A percentile compares a stretch with the other conserved stretches of the same genome.
Evolutionary conservation across 2,329 filamentous ascomycete species (phyloP).

Genomic region (Xylariales sp.): DNA sequence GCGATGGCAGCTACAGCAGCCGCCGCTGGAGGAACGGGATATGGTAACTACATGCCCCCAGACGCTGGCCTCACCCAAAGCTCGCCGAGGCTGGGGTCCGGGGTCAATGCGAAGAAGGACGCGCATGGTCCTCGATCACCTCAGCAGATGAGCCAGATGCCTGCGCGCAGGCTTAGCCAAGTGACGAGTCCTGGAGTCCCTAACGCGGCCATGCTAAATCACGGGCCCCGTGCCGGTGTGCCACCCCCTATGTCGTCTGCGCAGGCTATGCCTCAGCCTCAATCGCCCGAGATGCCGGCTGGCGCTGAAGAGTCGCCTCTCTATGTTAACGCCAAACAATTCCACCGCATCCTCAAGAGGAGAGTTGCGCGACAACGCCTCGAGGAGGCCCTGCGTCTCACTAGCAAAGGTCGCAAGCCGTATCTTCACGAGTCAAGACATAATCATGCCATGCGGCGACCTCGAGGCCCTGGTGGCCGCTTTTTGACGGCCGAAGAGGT

Average conservation of each 20-base stretch:
- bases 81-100: conserved; percentile 69
- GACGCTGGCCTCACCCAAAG: conserved; percentile 65
- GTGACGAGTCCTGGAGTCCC: conserved; percentile 71
- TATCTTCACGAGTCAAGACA: conserved; percentile 97
- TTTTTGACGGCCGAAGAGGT: conserved; percentile 97
- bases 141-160: conserved; percentile 62
- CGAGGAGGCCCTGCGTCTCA: conserved; percentile 86
- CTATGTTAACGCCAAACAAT: conserved; percentile 98
- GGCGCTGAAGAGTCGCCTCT: conserved; percentile 83
- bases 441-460: conserved; percentile 96
- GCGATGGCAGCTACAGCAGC: conserved; percentile 91
- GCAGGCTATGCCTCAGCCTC: conserved; percentile 63
- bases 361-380: conserved; percentile 89
- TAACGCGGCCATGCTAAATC: conserved; percentile 72
- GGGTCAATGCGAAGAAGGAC: conserved; percentile 65
- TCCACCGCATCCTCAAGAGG: conserved; percentile 93
- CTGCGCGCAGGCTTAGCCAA: conserved; percentile 68
- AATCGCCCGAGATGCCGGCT: conserved; percentile 76
- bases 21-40: conserved; percentile 68
- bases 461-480: conserved; percentile 86
- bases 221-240: conserved; percentile 48
- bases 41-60: conserved; percentile 67
- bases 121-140: conserved; percentile 72
- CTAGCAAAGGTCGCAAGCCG: conserved; percentile 92
- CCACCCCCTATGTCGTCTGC: conserved; percentile 58